Conservation (phyloP, 495 filamentous ascomycete genomes). For the Rostrohypoxylon terebratum region DNA sequence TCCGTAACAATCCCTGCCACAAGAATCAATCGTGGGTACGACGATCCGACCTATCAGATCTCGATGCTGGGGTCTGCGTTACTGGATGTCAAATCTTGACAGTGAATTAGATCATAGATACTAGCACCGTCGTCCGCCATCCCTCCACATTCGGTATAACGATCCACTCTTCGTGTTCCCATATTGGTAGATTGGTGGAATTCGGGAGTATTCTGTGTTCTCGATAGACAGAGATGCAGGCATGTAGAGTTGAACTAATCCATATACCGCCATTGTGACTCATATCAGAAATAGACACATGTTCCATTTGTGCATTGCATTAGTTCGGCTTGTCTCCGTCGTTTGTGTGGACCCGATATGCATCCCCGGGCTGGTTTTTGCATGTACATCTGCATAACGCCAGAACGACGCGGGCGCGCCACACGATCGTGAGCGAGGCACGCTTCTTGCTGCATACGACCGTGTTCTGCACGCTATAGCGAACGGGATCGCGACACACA, state of each 20-base stretch:
- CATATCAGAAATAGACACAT: conserved; percentile 46
- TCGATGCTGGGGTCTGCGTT: conserved; percentile 20
- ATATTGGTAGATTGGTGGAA: not conserved
- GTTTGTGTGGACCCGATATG: conserved; percentile 40
- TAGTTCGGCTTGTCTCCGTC: conserved; percentile 32
- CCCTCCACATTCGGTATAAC: conserved; percentile 35
- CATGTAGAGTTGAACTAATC: conserved; percentile 26
- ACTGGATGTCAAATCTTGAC: conserved; percentile 26
- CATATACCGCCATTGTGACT: conserved; percentile 41
- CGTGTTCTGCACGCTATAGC: conserved; percentile 37
- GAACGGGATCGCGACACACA: conserved; percentile 46
- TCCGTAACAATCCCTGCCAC: conserved; percentile 17
- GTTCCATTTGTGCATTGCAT: conserved; percentile 30
- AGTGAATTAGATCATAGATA: conserved; percentile 42
- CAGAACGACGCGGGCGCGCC: conserved; percentile 22
- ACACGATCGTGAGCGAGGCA: conserved; percentile 14
- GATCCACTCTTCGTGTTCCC: conserved; percentile 18
- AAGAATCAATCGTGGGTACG: conserved; percentile 22
- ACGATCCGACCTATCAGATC: conserved; percentile 32
- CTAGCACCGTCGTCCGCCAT: conserved; percentile 10
- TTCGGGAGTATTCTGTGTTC: conserved; percentile 4
- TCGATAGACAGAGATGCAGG: conserved; percentile 36
- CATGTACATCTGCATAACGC: conserved; percentile 32
- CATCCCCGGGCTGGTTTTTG: conserved; percentile 26
- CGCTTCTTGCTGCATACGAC: conserved; percentile 42